These are phyloP conservation scores for Emydomyces testavorans DNA, from an alignment of 2,329 filamentous ascomycete genomes.

Conservation along the genomic window DNA sequence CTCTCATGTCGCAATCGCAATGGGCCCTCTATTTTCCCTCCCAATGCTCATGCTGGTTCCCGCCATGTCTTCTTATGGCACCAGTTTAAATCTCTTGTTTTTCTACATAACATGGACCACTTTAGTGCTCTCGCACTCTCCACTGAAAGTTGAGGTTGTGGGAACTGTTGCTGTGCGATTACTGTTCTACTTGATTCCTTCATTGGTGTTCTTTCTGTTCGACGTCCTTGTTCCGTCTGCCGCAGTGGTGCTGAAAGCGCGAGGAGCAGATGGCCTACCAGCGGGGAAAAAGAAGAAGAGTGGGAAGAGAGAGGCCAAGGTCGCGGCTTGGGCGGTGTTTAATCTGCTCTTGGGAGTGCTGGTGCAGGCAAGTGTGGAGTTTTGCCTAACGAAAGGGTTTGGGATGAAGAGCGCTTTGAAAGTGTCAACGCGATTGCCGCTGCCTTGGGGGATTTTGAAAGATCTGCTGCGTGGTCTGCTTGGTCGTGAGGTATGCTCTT, in stretches of 20 bases:
- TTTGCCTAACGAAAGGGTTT: slow-evolving; percentile 43
- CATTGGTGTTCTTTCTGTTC: slow-evolving; percentile 59
- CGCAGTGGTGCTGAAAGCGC: slow-evolving; percentile 56
- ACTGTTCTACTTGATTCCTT: slow-evolving; percentile 62
- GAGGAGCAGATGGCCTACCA: slow-evolving; percentile 44
- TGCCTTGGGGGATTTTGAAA: slow-evolving; percentile 50
- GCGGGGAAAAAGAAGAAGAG: slow-evolving; percentile 29
- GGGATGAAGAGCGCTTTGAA: slow-evolving; percentile 45
- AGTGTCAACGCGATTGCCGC: slow-evolving; percentile 48
- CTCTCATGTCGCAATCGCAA: slow-evolving; percentile 15
- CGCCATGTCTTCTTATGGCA: slow-evolving; percentile 56
- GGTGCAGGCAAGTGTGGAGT: slow-evolving; percentile 47
- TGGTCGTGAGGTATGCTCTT: slow-evolving; percentile 43
- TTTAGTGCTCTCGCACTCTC: slow-evolving; percentile 63
- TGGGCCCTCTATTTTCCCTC: slow-evolving; percentile 60
- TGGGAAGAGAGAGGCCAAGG: slow-evolving; percentile 36
- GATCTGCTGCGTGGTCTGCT: slow-evolving; percentile 44
- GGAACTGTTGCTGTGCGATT: slow-evolving; percentile 57
- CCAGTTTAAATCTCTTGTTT: slow-evolving; percentile 73
- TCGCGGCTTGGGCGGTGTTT: slow-evolving; percentile 43
- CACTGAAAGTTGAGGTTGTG: slow-evolving; percentile 62
- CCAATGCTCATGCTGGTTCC: slow-evolving; percentile 56
- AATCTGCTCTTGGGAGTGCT: slow-evolving; percentile 46
- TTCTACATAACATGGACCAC: slow-evolving; percentile 87
- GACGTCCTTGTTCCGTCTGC: slow-evolving; percentile 60